These are phyloP conservation scores for Ambrosiella xylebori DNA, from an alignment of 2,329 filamentous ascomycete species.

Conservation along the genomic window DNA sequence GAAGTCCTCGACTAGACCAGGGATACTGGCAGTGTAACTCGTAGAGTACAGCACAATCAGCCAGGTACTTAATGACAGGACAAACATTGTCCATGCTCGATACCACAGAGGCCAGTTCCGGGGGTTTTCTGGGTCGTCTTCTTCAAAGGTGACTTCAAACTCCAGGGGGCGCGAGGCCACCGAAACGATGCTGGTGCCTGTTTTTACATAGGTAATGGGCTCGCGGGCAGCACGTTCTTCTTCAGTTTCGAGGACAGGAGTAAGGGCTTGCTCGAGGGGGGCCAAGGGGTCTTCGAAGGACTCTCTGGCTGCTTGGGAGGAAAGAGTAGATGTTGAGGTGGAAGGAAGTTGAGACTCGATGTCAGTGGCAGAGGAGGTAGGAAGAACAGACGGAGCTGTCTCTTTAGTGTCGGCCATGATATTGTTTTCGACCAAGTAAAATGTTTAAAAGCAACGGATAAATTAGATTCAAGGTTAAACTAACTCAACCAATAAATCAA, in stretches of 20 bases:
- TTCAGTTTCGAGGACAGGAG: constrained; percentile 23
- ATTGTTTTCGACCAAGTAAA: neutral
- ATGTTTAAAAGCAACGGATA: neutral
- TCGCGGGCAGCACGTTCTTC: constrained; percentile 25
- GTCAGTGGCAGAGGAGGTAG: neutral
- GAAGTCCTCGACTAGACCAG: constrained; percentile 53
- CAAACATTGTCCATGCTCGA: constrained; percentile 27
- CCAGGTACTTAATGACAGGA: constrained; percentile 30
- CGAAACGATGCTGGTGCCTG: constrained; percentile 26
- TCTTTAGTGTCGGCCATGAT: neutral
- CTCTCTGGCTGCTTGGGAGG: neutral
- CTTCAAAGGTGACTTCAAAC: constrained; percentile 58
- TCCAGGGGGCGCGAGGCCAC: constrained; percentile 32
- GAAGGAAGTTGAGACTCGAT: neutral
- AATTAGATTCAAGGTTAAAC: neutral
- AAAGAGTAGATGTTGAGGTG: neutral
- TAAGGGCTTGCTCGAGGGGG: constrained; percentile 24
- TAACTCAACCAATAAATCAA: neutral
- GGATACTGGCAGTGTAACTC: constrained; percentile 56
- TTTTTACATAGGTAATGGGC: constrained; percentile 28
- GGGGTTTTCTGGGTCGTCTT: constrained; percentile 45
- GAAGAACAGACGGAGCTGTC: neutral
- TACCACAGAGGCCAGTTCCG: constrained; percentile 46
- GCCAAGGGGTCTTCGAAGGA: constrained; percentile 18
- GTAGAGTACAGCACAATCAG: constrained; percentile 56